Base-by-base conservation (phyloP, 106 monocot species). In the Dioscorea alata region DNA sequence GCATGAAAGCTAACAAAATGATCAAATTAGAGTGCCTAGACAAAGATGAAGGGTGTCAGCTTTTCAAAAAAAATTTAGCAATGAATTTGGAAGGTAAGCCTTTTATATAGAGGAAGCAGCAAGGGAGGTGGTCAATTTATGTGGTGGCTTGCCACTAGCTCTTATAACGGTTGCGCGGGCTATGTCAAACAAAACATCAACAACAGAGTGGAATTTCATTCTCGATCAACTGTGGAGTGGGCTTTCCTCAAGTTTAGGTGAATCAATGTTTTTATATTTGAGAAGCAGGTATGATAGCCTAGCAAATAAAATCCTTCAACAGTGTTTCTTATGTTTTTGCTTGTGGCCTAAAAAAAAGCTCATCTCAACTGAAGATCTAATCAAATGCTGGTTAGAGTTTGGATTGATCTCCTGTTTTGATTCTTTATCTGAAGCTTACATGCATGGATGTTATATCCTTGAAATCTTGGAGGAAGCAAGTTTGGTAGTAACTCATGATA, bases 301-400 rank as follows among this genome's bases (percentile, higher is more conserved):
- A 4, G 16, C 15, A 2, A 31, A 59, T 19, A 50, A 64, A 6
- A 49, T 0, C 4, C 0, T 66, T 24, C 65, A 14, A 60, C 28
- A 71, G 18, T 81, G 81, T 23, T 81, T 81, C 71, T 66, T 81
- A 13, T 33, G 22, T 8, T 75, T 64, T 22, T 48, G 71, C 2
- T 19, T 81, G 21, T 81, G 75, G 75, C 75, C 75, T 2, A 66
- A 75, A 60, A 67, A 71, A 32, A 67, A 49, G 7, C 4, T 8
- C 2, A 74, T 81, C 16, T 2, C 10, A 1, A 70, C 31, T 19
- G 51, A 60, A 13, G 66, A 71, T 8, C 71, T 81, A 9, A 75
- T 72, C 12, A 50, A 54, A 25, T 75, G 56, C 19, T 81, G 71
- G 81, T 59, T 75, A 15, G 71, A 66, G 1, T 32, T 66, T 8